Evolutionary conservation across 1,284 basidiomycete genomes (phyloP).

Genomic region (Cystobasidium sp.): DNA sequence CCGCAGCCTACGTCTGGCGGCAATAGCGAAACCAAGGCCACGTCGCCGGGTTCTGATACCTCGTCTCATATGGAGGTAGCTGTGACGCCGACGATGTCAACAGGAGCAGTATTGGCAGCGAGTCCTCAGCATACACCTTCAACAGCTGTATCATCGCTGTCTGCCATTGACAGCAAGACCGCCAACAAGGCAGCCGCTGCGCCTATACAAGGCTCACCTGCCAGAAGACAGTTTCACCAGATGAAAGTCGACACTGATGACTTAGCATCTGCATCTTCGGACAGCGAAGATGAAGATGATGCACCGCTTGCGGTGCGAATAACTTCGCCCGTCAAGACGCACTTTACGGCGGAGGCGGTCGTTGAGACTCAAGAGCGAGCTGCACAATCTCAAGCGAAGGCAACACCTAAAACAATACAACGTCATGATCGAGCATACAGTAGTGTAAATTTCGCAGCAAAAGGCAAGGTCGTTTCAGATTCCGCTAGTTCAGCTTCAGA

Average conservation of each 20-base stretch:
- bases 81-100: neutral
- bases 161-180: neutral
- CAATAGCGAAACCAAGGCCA: neutral
- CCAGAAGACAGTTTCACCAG: constrained; percentile 29
- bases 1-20: neutral
- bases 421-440: neutral
- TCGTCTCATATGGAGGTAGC: neutral
- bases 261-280: constrained; percentile 33
- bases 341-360: neutral
- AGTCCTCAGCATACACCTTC: neutral
- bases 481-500: constrained; percentile 22
- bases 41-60: neutral
- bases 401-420: neutral
- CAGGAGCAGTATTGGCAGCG: neutral
- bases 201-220: neutral
- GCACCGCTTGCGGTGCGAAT: constrained; percentile 21
- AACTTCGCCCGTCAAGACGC: constrained; percentile 30
- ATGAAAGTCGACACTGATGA: constrained; percentile 27
- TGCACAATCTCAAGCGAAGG: neutral
- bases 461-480: neutral
- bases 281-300: constrained; percentile 28
- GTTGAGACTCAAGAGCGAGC: neutral
- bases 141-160: neutral
- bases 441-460: neutral
- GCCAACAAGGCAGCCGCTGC: neutral